Evolutionary conservation across 163 green algal genomes (phyloP).

Genomic region (Scenedesmus sp.): DNA sequence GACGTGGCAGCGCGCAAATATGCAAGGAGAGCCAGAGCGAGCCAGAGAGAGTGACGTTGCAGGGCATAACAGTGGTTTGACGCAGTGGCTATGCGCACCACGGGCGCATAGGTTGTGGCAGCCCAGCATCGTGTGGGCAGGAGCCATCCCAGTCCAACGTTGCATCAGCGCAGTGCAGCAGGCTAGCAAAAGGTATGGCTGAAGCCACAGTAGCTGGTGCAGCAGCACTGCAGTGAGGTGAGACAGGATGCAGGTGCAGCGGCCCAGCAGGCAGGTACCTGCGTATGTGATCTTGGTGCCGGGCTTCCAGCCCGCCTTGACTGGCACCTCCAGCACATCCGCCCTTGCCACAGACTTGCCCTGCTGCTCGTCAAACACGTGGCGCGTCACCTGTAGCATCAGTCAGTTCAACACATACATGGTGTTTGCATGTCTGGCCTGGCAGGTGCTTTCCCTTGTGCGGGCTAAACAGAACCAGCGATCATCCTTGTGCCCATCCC

Average conservation of each 20-base stretch:
- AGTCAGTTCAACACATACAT: neutral
- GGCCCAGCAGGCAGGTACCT: constrained; percentile 22
- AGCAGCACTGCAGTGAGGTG: neutral
- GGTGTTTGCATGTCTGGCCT: too few species aligned
- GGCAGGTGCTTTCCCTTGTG: too few species aligned
- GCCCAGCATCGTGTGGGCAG: too few species aligned
- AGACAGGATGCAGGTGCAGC: neutral
- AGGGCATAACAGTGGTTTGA: too few species aligned
- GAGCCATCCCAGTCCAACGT: too few species aligned
- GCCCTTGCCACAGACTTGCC: constrained; percentile 69
- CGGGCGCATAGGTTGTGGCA: too few species aligned
- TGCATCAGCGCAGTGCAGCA: too few species aligned
- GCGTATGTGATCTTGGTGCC: constrained; percentile 88
- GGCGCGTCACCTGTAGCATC: constrained; percentile 77
- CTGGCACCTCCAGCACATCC: constrained; percentile 83
- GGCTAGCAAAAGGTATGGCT: too few species aligned
- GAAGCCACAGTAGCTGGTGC: too few species aligned
- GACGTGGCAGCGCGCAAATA: neutral
- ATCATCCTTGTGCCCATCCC: too few species aligned
- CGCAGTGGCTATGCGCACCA: too few species aligned
- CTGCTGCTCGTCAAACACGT: constrained; percentile 71
- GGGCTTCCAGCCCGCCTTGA: constrained; percentile 92
- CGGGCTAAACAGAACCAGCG: too few species aligned
- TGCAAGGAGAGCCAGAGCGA: neutral
- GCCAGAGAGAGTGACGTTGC: neutral